Evolutionary conservation across 1,284 basidiomycete genomes (phyloP).

Genomic region (Pseudozyma sp.): DNA sequence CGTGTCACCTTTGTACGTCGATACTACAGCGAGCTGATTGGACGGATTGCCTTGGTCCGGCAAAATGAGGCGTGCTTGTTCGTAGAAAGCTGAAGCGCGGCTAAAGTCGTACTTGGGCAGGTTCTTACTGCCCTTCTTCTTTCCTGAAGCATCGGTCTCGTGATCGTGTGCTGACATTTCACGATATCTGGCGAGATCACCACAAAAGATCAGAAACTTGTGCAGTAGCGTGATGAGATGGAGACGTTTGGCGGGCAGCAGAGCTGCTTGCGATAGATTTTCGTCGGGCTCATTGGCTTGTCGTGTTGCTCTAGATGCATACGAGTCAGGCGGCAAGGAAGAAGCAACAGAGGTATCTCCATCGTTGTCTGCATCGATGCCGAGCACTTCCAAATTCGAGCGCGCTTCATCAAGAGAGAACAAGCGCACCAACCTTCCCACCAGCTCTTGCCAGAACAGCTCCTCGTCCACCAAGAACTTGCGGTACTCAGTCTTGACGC

Average conservation of each 20-base stretch:
- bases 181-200: constrained; percentile 91
- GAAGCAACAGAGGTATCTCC: constrained; percentile 35
- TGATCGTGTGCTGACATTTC: constrained; percentile 77
- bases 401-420: constrained; percentile 59
- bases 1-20: constrained; percentile 84
- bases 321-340: constrained; percentile 36
- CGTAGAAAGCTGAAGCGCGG: constrained; percentile 59
- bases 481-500: constrained; percentile 49
- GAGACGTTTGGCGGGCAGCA: constrained; percentile 49
- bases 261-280: constrained; percentile 40
- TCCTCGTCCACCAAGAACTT: constrained; percentile 60
- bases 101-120: constrained; percentile 50
- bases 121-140: constrained; percentile 14
- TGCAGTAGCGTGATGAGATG: constrained; percentile 74
- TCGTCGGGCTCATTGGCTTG: constrained; percentile 46
- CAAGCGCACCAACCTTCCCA: constrained; percentile 54
- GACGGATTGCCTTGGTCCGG: constrained; percentile 77
- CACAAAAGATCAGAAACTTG: constrained; percentile 89
- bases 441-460: constrained; percentile 61
- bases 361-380: constrained; percentile 53
- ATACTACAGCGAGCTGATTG: constrained; percentile 93
- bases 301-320: constrained; percentile 31
- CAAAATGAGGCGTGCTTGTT: constrained; percentile 59
- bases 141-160: constrained; percentile 16
- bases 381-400: constrained; percentile 45